phyloP scores from a whole-genome alignment of 495 filamentous ascomycete genomes.

The Talaromyces thailandensis region DNA sequence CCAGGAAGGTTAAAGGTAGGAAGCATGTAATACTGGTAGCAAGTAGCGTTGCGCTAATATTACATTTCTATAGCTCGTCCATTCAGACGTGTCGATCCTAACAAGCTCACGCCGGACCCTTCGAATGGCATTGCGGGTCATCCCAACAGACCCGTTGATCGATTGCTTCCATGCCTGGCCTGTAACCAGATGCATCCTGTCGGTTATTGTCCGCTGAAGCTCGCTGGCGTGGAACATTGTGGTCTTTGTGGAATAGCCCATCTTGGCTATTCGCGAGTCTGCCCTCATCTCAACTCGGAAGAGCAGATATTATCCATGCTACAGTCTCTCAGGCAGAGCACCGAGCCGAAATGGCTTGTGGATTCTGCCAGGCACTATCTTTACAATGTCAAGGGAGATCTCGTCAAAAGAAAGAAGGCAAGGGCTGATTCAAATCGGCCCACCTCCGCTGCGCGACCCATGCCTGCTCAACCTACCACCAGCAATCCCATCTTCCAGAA shows the following conservation, averaged over 20 bases:
- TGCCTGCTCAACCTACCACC: neutral
- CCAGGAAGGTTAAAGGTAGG: slow-evolving; percentile 18
- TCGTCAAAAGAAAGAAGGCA: slow-evolving; percentile 34
- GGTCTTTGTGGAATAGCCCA: slow-evolving; percentile 62
- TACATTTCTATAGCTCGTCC: slow-evolving; percentile 13
- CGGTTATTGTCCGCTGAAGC: slow-evolving; percentile 53
- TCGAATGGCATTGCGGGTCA: slow-evolving; percentile 31
- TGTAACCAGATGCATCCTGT: slow-evolving; percentile 43
- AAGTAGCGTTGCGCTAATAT: neutral
- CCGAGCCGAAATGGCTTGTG: slow-evolving; percentile 44
- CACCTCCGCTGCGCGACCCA: neutral
- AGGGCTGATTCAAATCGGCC: slow-evolving; percentile 6
- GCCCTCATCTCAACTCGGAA: slow-evolving; percentile 51
- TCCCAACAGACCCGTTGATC: slow-evolving; percentile 6
- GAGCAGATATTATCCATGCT: slow-evolving; percentile 52
- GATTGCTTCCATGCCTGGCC: slow-evolving; percentile 35
- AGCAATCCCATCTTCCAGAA: neutral
- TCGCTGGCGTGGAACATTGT: slow-evolving; percentile 53
- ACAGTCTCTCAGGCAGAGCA: slow-evolving; percentile 45
- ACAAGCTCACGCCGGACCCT: slow-evolving; percentile 9
- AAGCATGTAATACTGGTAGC: neutral
- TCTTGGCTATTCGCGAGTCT: slow-evolving; percentile 43
- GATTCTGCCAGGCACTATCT: slow-evolving; percentile 47
- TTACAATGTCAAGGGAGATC: slow-evolving; percentile 39
- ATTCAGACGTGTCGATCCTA: slow-evolving; percentile 30